Percentiles rank a stretch among this genome's conserved stretches.
phyloP scores from a whole-genome alignment of 2,329 filamentous ascomycete species.

The Hypoxylon sp. region DNA sequence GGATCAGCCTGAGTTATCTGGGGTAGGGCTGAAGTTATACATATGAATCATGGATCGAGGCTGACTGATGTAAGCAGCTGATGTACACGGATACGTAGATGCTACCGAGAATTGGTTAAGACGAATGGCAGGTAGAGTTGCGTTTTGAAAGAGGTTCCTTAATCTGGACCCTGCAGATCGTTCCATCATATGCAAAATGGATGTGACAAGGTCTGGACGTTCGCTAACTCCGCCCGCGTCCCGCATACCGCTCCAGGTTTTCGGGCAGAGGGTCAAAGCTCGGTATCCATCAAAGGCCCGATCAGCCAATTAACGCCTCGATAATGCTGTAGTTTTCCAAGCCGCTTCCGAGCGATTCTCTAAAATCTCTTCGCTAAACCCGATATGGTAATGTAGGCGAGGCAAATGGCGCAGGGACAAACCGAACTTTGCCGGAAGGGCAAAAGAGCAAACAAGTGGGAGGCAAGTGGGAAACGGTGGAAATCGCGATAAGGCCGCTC shows the following conservation, averaged over 20 bases:
- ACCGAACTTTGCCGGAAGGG: constrained; percentile 39
- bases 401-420: constrained; percentile 13
- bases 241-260: constrained; percentile 33
- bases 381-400: constrained; percentile 22
- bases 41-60: constrained; percentile 19
- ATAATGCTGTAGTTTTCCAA: constrained; percentile 11
- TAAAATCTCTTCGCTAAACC: constrained; percentile 34
- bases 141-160: constrained; percentile 5
- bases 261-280: constrained; percentile 38
- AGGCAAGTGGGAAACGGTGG: constrained; percentile 21
- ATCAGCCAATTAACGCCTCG: constrained; percentile 38
- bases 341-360: constrained; percentile 44
- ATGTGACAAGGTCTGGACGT: constrained; percentile 24
- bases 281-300: constrained; percentile 19
- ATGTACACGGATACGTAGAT: constrained; percentile 4
- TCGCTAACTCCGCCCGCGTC: constrained; percentile 37
- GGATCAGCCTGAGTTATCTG: not conserved
- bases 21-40: constrained; percentile 34
- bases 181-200: constrained; percentile 30
- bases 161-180: constrained; percentile 44
- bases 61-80: constrained; percentile 24
- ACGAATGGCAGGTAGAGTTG: not conserved
- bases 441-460: constrained; percentile 19
- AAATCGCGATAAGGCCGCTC: constrained; percentile 34
- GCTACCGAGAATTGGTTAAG: constrained; percentile 2